Conservation (phyloP, 2,329 filamentous ascomycete species). For the Exserohilum turcica region DNA sequence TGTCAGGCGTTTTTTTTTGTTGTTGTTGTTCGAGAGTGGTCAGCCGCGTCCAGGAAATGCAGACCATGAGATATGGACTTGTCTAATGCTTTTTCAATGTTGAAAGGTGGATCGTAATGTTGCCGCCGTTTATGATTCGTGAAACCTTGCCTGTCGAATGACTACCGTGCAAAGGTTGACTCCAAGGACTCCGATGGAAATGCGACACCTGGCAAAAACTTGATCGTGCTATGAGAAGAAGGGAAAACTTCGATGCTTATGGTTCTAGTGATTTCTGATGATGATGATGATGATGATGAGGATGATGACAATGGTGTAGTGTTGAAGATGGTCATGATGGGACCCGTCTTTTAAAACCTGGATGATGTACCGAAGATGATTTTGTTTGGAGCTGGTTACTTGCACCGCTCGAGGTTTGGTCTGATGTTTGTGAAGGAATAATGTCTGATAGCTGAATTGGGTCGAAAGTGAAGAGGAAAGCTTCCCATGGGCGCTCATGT, state of each 20-base stretch:
- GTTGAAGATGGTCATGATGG: conserved; percentile 9
- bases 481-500: conserved; percentile 3
- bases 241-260: conserved; percentile 15
- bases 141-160: conserved; percentile 16
- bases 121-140: conserved; percentile 28
- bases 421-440: neutral
- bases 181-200: conserved; percentile 38
- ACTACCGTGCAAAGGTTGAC: conserved; percentile 16
- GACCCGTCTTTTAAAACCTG: conserved; percentile 13
- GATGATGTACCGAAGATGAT: conserved; percentile 32
- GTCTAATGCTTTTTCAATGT: conserved; percentile 46
- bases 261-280: conserved; percentile 18
- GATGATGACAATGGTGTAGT: conserved; percentile 9
- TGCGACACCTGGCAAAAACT: conserved; percentile 29
- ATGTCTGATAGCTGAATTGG: conserved; percentile 5
- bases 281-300: conserved; percentile 10
- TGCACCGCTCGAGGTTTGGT: conserved; percentile 6
- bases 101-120: conserved; percentile 28
- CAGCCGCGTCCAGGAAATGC: conserved; percentile 43
- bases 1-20: conserved; percentile 6
- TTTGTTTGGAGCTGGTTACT: conserved; percentile 20
- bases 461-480: conserved; percentile 2
- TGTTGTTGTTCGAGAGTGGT: conserved; percentile 10
- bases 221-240: conserved; percentile 18
- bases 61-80: conserved; percentile 33